Conservation (phyloP, 495 filamentous ascomycete species). For the Chaetomium cochliodes region DNA sequence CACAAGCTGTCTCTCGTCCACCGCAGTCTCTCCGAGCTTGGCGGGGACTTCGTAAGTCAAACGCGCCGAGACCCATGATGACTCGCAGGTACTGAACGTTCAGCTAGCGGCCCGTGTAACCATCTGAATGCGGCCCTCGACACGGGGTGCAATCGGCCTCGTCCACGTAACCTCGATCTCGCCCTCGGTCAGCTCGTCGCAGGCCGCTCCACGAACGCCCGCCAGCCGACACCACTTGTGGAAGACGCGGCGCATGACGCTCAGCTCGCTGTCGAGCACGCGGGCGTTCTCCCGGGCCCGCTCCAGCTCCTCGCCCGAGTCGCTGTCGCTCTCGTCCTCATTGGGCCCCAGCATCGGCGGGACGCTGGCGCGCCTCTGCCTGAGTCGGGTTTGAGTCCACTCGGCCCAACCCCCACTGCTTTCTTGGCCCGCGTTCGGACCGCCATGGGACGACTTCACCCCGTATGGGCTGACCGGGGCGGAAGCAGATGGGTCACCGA, state of each 20-base stretch:
- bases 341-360: conserved; percentile 35
- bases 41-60: too few relatives aligned
- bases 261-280: conserved; percentile 40
- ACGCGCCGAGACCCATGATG: not conserved
- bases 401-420: conserved; percentile 37
- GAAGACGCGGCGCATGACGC: conserved; percentile 59
- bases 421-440: not conserved
- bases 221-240: conserved; percentile 73
- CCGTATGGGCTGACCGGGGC: conserved; percentile 18
- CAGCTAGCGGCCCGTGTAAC: conserved; percentile 16
- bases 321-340: conserved; percentile 33
- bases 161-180: conserved; percentile 76
- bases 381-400: conserved; percentile 47
- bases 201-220: conserved; percentile 52
- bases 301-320: conserved; percentile 26
- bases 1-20: too few relatives aligned
- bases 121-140: conserved; percentile 71
- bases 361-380: conserved; percentile 37
- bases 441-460: not conserved
- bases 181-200: conserved; percentile 48
- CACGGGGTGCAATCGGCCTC: conserved; percentile 65
- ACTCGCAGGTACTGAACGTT: not conserved
- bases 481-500: conserved; percentile 9
- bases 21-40: too few relatives aligned
- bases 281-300: conserved; percentile 33